A percentile compares a stretch with the other conserved stretches of the same genome.
phyloP scores from a whole-genome alignment of 108 stramenopile genomes.

The Skeletonema marinoi region DNA sequence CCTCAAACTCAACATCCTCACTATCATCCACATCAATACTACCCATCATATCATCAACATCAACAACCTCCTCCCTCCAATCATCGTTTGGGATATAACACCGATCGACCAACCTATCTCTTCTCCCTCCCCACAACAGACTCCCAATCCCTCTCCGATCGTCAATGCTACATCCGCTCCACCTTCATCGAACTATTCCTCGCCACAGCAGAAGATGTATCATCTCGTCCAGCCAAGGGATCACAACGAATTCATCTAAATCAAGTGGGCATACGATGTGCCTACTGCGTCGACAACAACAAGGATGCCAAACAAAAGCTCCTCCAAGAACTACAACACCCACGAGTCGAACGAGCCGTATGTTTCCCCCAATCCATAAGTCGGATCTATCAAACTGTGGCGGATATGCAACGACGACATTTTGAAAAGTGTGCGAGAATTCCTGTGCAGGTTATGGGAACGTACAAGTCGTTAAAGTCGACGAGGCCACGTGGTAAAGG shows the following conservation, averaged over 20 bases:
- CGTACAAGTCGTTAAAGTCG: conserved; percentile 81
- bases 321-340: conserved; percentile 26
- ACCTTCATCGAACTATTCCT: conserved; percentile 85
- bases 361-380: conserved; percentile 76
- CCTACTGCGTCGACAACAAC: conserved; percentile 57
- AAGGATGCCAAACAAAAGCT: neutral
- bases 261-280: conserved; percentile 86
- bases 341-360: conserved; percentile 88
- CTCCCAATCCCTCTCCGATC: conserved; percentile 74
- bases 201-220: conserved; percentile 73
- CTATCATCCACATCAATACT: neutral
- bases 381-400: conserved; percentile 82
- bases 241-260: conserved; percentile 76
- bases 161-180: conserved; percentile 86
- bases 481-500: conserved; percentile 79
- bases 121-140: conserved; percentile 67
- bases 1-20: neutral
- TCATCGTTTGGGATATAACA: conserved; percentile 9
- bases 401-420: conserved; percentile 89
- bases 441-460: conserved; percentile 57
- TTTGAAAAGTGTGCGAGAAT: conserved; percentile 84
- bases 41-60: neutral
- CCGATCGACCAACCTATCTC: conserved; percentile 53
- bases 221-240: conserved; percentile 78
- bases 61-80: neutral